Percentiles rank a stretch among this genome's conserved stretches.
Evolutionary conservation across 257 asterid genomes (phyloP).

Genomic region (Coffea canephora): DNA sequence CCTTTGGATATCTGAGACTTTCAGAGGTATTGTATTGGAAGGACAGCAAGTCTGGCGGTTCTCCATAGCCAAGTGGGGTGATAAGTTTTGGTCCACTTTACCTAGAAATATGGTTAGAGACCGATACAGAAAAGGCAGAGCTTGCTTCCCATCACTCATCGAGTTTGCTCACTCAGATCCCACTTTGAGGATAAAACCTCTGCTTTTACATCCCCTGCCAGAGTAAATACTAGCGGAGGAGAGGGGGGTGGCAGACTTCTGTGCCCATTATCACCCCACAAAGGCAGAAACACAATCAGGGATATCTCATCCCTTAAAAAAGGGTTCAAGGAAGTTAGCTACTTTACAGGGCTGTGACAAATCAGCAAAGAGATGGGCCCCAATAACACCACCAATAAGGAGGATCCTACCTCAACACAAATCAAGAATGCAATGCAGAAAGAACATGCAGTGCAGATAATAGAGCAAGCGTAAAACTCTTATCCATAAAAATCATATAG

Average conservation of each 20-base stretch:
- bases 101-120: slow-evolving; percentile 24
- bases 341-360: slow-evolving; percentile 26
- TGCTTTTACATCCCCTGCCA: slow-evolving; percentile 1
- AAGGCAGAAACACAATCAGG: neutral
- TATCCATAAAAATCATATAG: slow-evolving; percentile 20
- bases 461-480: slow-evolving; percentile 17
- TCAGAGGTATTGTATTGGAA: neutral
- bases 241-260: neutral
- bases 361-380: slow-evolving; percentile 26
- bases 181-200: slow-evolving; percentile 16
- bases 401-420: slow-evolving; percentile 23
- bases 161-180: slow-evolving; percentile 31
- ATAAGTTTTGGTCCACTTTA: slow-evolving; percentile 28
- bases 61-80: slow-evolving; percentile 6
- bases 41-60: neutral
- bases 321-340: slow-evolving; percentile 12
- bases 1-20: neutral
- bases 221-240: slow-evolving; percentile 7
- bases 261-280: slow-evolving; percentile 17
- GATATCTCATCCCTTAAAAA: neutral
- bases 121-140: slow-evolving; percentile 20
- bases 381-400: slow-evolving; percentile 8
- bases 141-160: slow-evolving; percentile 25
- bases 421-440: slow-evolving; percentile 25
- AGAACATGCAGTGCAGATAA: slow-evolving; percentile 19